Evolutionary conservation across 495 filamentous ascomycete genomes (phyloP).

Genomic region (Penicillium pulvis): DNA sequence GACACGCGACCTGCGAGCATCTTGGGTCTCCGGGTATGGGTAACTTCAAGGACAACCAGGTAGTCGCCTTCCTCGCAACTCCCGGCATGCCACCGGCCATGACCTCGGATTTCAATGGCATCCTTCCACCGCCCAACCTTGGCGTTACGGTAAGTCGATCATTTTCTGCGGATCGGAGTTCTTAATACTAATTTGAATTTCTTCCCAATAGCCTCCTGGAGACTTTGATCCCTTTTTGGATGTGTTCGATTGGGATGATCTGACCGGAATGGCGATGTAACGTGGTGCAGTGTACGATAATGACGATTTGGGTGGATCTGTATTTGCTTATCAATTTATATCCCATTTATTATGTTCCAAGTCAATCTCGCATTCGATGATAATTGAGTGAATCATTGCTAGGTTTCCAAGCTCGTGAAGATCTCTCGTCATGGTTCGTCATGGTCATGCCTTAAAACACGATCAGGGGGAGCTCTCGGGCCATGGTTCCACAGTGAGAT

Average conservation of each 20-base stretch:
- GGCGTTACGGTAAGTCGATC: constrained; percentile 33
- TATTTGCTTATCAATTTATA: neutral
- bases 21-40: constrained; percentile 39
- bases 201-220: constrained; percentile 30
- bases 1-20: constrained; percentile 42
- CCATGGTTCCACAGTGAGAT: constrained; percentile 14
- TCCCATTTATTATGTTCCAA: neutral
- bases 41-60: constrained; percentile 39
- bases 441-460: neutral
- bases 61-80: constrained; percentile 31
- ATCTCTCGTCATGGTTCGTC: neutral
- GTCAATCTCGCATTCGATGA: neutral
- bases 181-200: neutral
- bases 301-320: neutral
- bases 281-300: neutral
- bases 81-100: constrained; percentile 29
- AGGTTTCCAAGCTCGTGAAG: neutral
- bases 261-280: constrained; percentile 30
- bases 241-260: constrained; percentile 48
- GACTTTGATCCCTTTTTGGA: constrained; percentile 49
- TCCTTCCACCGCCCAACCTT: constrained; percentile 28
- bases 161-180: neutral
- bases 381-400: neutral
- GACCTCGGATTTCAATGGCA: constrained; percentile 30
- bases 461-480: neutral